Evolutionary conservation across 345 rosid genomes (phyloP), one percentile per base, ranked within the genome.

Genomic region (Hibiscus syriacus): DNA sequence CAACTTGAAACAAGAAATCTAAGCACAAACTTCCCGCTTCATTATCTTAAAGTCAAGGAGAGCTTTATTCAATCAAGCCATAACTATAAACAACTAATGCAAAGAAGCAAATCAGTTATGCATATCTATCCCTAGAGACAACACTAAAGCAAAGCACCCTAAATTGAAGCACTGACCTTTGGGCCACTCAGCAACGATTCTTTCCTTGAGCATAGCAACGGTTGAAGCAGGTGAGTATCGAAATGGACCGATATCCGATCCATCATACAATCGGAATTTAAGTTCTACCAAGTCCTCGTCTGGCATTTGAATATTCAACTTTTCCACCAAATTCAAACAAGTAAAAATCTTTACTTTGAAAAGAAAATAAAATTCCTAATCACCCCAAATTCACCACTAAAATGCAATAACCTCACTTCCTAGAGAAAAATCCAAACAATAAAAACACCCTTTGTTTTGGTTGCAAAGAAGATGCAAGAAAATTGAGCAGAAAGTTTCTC

Each of bases 221-320:
- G 95, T 86, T 1, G 97, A 84, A 1, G 92, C 74, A 12, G 92
- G 86, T 0, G 91, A 85, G 82, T 91, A 89, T 53, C 80, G 79
- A 72, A 91, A 89, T 11, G 97, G 99, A 56, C 99, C 99, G 36
- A 91, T 84, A 80, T 91, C 92, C 3, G 97, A 83, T 74, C 97
- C 97, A 74, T 94, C 99, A 56, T 85, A 87, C 78, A 94, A 73
- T 67, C 97, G 86, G 75, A 94, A 87, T 79, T 85, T 91, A 11
- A 94, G 77, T 80, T 91, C 93, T 17, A 89, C 84, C 68, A 86
- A 77, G 57, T 91, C 92, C 78, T 81, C 95, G 60, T 82, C 96
- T 74, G 86, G 82, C 95, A 94, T 94, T 83, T 85, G 77, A 74
- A 25, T 23, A 41, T 6, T 6, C 36, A 14, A 66, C 70, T 22